phyloP scores from a whole-genome alignment of 192 early-diverging fungal genomes.

The Backusella australiensis region DNA sequence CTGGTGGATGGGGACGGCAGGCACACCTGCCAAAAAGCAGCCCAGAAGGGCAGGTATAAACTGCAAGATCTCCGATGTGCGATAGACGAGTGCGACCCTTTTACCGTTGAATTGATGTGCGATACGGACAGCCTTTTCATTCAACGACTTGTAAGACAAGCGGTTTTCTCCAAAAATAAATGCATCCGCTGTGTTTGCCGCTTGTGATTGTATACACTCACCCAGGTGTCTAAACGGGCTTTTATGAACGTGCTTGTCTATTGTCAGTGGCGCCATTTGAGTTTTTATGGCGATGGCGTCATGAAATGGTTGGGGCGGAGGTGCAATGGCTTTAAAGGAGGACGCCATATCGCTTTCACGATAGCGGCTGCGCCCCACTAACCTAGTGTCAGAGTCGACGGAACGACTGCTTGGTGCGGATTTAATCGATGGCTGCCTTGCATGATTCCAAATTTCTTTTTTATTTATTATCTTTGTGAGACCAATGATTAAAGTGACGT shows the following conservation, averaged over 20 bases:
- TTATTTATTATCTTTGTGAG: not conserved
- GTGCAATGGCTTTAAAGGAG: conserved; percentile 31
- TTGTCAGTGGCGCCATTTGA: conserved; percentile 53
- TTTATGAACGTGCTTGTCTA: conserved; percentile 32
- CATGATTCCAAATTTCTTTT: not conserved
- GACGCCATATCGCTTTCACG: conserved; percentile 22
- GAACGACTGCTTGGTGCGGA: not conserved
- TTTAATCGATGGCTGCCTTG: not conserved
- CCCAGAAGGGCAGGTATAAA: conserved; percentile 75
- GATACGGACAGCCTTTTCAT: conserved; percentile 64
- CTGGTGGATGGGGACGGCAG: conserved; percentile 80
- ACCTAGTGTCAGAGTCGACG: not conserved
- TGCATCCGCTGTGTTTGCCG: conserved; percentile 41
- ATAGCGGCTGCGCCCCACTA: conserved; percentile 21
- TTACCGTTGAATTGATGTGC: conserved; percentile 57
- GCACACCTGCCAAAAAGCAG: conserved; percentile 76
- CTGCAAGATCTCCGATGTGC: conserved; percentile 75
- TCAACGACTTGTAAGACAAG: conserved; percentile 69
- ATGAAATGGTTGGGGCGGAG: conserved; percentile 20
- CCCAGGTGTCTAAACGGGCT: conserved; percentile 65
- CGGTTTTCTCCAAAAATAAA: not conserved
- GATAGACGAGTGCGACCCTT: conserved; percentile 68
- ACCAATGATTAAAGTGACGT: not conserved
- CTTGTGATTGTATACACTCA: conserved; percentile 62
- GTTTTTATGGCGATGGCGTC: conserved; percentile 30